Percentiles rank a stretch among this genome's conserved stretches.
Conservation (phyloP, 2,329 filamentous ascomycete genomes). For the Raffaelea deltoideospora region DNA sequence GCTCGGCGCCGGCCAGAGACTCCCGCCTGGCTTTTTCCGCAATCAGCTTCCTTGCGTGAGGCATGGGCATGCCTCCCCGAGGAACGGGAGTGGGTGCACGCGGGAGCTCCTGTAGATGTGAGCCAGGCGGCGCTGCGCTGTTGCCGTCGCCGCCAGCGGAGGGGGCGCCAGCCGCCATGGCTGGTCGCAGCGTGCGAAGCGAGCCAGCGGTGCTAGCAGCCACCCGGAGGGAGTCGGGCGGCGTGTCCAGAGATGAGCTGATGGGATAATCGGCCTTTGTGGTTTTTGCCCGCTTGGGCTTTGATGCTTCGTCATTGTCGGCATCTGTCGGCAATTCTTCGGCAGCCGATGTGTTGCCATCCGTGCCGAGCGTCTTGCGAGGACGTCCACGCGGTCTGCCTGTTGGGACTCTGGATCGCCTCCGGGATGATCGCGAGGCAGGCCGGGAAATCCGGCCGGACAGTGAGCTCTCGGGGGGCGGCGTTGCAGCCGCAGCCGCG, state of each 20-base stretch:
- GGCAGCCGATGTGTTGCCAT: constrained; percentile 60
- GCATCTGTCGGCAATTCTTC: constrained; percentile 39
- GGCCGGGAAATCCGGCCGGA: constrained; percentile 35
- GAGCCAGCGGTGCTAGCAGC: constrained; percentile 82
- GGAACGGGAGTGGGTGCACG: constrained; percentile 67
- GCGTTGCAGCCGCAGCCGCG: not conserved
- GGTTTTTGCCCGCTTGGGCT: constrained; percentile 67
- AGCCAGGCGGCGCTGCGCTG: constrained; percentile 19
- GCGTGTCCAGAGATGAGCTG: constrained; percentile 55
- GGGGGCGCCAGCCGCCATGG: constrained; percentile 39
- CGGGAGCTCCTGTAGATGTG: constrained; percentile 55
- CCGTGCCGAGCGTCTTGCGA: constrained; percentile 32
- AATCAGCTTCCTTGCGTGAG: constrained; percentile 16
- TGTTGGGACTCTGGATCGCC: constrained; percentile 29
- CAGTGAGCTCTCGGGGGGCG: not conserved
- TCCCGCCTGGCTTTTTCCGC: constrained; percentile 39
- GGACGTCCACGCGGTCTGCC: constrained; percentile 41
- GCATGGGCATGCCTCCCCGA: constrained; percentile 20
- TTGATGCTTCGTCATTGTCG: constrained; percentile 40
- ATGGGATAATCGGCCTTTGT: constrained; percentile 45
- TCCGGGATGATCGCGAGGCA: constrained; percentile 41
- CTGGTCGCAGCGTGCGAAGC: constrained; percentile 69
- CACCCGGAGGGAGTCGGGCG: constrained; percentile 71
- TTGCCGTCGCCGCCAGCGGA: constrained; percentile 17
- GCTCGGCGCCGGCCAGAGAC: constrained; percentile 28